Evolutionary conservation across 139 green algal genomes (phyloP).

Genomic region (Axilococcus clingmanii): DNA sequence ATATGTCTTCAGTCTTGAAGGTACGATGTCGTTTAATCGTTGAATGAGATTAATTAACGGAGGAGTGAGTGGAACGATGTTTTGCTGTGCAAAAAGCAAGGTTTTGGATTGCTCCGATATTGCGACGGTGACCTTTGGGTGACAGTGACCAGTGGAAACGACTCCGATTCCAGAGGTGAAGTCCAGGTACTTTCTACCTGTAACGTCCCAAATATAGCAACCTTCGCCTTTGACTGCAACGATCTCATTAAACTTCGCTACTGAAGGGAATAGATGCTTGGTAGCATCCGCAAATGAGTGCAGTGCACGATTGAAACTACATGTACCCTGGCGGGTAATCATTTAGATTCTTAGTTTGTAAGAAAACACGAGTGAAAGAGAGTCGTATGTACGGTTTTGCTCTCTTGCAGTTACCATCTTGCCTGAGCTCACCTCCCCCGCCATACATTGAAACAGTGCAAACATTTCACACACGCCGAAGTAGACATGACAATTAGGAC

Average conservation of each 20-base stretch:
- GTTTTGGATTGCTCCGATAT: slow-evolving; percentile 54
- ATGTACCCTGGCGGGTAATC: too few species aligned
- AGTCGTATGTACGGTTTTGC: too few species aligned
- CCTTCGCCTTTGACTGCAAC: slow-evolving; percentile 45
- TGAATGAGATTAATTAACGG: slow-evolving; percentile 41
- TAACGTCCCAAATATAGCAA: slow-evolving; percentile 51
- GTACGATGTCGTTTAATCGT: slow-evolving; percentile 41
- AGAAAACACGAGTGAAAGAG: too few species aligned
- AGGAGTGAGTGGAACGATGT: slow-evolving; percentile 43
- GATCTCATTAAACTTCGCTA: slow-evolving; percentile 57
- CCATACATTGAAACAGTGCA: too few species aligned
- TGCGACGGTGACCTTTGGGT: slow-evolving; percentile 66
- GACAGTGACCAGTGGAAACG: slow-evolving; percentile 70
- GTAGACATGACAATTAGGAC: too few species aligned
- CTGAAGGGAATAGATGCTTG: not conserved
- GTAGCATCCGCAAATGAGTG: not conserved
- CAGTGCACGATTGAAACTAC: too few species aligned
- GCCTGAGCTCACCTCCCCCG: too few species aligned
- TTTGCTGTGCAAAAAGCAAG: slow-evolving; percentile 75
- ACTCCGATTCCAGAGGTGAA: slow-evolving; percentile 67
- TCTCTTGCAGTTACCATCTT: too few species aligned
- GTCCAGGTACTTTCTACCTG: slow-evolving; percentile 59
- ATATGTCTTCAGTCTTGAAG: slow-evolving; percentile 30
- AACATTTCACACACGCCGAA: too few species aligned
- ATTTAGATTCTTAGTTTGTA: too few species aligned